phyloP scores from a whole-genome alignment of 805 yeast genomes.

The Kuraishia floccosa region DNA sequence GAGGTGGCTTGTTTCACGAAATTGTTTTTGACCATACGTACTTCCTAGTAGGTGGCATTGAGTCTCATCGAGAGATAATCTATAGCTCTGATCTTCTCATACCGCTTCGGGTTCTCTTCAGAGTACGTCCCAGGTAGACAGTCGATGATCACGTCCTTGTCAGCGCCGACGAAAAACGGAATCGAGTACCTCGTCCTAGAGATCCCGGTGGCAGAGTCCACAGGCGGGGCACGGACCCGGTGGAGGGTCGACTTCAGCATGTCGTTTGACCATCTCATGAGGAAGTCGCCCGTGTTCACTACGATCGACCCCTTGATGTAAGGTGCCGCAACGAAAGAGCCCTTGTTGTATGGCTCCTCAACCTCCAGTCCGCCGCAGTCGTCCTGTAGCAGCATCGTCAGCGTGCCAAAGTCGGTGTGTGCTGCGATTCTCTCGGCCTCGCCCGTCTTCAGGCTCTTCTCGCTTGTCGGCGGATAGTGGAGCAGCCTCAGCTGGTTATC shows the following conservation, averaged over 20 bases:
- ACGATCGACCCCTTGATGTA: constrained; percentile 36
- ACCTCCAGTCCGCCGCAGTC: constrained; percentile 66
- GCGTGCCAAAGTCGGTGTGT: constrained; percentile 75
- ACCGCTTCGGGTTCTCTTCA: constrained; percentile 12
- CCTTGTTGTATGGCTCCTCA: constrained; percentile 26
- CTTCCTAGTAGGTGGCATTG: constrained; percentile 2
- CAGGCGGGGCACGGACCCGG: constrained; percentile 51
- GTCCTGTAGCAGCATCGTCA: constrained; percentile 65
- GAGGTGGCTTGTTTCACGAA: too few relatives aligned
- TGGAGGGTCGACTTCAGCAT: constrained; percentile 64
- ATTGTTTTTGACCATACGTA: too few relatives aligned
- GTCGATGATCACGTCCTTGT: constrained; percentile 38
- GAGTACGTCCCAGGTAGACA: constrained; percentile 38
- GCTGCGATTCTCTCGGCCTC: constrained; percentile 64
- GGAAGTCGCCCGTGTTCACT: constrained; percentile 70
- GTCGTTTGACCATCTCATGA: constrained; percentile 77
- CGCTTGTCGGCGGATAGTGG: constrained; percentile 17
- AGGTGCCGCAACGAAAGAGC: constrained; percentile 61
- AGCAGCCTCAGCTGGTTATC: constrained; percentile 18
- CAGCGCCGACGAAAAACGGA: constrained; percentile 65
- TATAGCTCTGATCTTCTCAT: constrained; percentile 12
- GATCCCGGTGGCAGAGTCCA: constrained; percentile 19
- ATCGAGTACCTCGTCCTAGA: constrained; percentile 57
- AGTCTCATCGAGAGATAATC: constrained; percentile 11
- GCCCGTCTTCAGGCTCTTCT: constrained; percentile 32